These are phyloP conservation scores for Lodderomyces elongisporus DNA, from an alignment of 1,139 yeast species.

Conservation along the genomic window DNA sequence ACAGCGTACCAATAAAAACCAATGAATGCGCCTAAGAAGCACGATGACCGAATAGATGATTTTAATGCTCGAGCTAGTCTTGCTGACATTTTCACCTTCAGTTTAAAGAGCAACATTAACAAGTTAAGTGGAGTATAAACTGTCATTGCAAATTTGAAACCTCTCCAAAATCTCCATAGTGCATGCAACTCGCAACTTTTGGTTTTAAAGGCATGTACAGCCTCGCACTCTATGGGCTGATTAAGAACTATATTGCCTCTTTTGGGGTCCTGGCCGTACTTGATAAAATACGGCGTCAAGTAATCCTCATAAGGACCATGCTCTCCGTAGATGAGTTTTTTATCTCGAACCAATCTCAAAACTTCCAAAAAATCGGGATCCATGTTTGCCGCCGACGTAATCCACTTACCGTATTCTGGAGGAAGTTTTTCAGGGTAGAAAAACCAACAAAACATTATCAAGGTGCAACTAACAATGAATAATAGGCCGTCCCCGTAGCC, in stretches of 20 bases:
- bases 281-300: conserved; percentile 22
- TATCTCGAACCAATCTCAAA: conserved; percentile 21
- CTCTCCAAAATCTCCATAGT: conserved; percentile 32
- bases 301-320: conserved; percentile 17
- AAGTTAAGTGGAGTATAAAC: conserved; percentile 31
- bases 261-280: conserved; percentile 23
- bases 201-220: conserved; percentile 31
- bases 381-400: conserved; percentile 40
- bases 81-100: conserved; percentile 14
- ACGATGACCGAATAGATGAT: conserved; percentile 27
- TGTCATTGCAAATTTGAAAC: conserved; percentile 30
- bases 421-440: conserved; percentile 27
- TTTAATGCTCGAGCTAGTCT: conserved; percentile 21
- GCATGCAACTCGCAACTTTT: conserved; percentile 36
- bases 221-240: conserved; percentile 26
- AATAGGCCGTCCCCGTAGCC: conserved; percentile 26
- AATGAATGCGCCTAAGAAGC: conserved; percentile 31
- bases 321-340: conserved; percentile 24
- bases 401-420: conserved; percentile 36
- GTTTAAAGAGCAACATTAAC: conserved; percentile 27
- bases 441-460: conserved; percentile 36
- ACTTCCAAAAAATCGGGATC: conserved; percentile 25
- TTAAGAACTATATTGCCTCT: conserved; percentile 17
- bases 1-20: conserved; percentile 36
- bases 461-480: conserved; percentile 25